Base-by-base conservation (phyloP, 2,329 filamentous ascomycete genomes). In the Lachnellula occidentalis region DNA sequence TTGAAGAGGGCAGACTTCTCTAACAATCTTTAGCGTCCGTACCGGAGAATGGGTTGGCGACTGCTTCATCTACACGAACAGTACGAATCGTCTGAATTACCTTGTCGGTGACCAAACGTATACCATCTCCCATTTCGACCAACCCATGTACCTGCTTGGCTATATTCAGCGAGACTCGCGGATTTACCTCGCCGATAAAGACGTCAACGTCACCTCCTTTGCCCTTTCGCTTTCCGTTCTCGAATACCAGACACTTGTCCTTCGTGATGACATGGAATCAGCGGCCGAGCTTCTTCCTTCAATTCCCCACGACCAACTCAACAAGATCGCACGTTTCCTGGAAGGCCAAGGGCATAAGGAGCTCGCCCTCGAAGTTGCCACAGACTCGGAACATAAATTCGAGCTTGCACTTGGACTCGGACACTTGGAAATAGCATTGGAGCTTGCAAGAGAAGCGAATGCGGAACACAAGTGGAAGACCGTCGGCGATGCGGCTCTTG, bases 401-500 rank as follows among this genome's bases (percentile, higher is more conserved):
- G 94, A 99, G 57, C 81, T 99, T 21, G 87, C 94, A 0, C 78
- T 99, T 34, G 81, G 84, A 3, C 78, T 99, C 43, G 90, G 87
- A 65, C 87, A 94, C 60, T 82, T 97, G 14, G 82, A 92, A 41
- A 88, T 92, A 66, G 92, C 92, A 0, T 80, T 96, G 3, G 85
- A 91, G 57, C 83, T 97, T 49, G 92, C 94, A 6, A 81, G 85
- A 41, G 79, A 88, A 70, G 88, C 90, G 11, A 87, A 96, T 60
- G 88, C 85, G 1, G 94, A 97, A 70, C 92, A 97, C 74, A 96
- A 96, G 74, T 99, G 94, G 94, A 97, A 97, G 80, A 92, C 85
- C 3, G 90, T 99, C 4, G 94, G 94, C 57, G 94, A 99, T 65
- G 88, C 92, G 1, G 94, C 94, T 1, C 80, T 99, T 41, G 75